Conservation (phyloP, 2,329 filamentous ascomycete genomes). For the Fusarium sp. region DNA sequence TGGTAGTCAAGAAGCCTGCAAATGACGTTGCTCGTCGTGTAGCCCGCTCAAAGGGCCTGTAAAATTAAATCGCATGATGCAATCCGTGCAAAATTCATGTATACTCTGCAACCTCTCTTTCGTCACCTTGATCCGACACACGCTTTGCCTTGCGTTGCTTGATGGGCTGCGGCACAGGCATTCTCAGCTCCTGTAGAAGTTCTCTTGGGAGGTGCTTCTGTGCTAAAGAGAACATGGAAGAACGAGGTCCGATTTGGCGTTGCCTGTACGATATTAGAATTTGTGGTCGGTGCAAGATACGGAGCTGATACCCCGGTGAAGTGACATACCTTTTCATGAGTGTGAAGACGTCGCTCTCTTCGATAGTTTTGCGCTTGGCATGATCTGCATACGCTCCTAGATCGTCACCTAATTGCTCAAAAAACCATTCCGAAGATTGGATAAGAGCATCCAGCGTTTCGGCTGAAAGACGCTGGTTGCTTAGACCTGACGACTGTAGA, state of each 20-base stretch:
- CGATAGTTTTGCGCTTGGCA: conserved; percentile 84
- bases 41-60: conserved; percentile 47
- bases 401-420: conserved; percentile 87
- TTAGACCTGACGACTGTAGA: conserved; percentile 72
- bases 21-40: conserved; percentile 78
- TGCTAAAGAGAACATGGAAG: conserved; percentile 87
- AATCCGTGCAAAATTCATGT: conserved; percentile 45
- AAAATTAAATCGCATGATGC: conserved; percentile 28
- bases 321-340: conserved; percentile 81
- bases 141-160: conserved; percentile 58
- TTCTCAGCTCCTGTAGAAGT: conserved; percentile 82
- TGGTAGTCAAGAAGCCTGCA: conserved; percentile 90
- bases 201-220: conserved; percentile 85
- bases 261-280: conserved; percentile 68
- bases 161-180: conserved; percentile 67
- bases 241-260: conserved; percentile 76
- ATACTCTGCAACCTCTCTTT: conserved; percentile 54
- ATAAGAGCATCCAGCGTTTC: conserved; percentile 80
- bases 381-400: conserved; percentile 83
- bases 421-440: conserved; percentile 90
- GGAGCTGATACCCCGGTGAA: conserved; percentile 38
- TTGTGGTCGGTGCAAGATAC: conserved; percentile 38
- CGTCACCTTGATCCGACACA: conserved; percentile 46
- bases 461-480: conserved; percentile 76
- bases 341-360: conserved; percentile 84